phyloP scores from a whole-genome alignment of 768 basidiomycete genomes.

The Mycena amicta region DNA sequence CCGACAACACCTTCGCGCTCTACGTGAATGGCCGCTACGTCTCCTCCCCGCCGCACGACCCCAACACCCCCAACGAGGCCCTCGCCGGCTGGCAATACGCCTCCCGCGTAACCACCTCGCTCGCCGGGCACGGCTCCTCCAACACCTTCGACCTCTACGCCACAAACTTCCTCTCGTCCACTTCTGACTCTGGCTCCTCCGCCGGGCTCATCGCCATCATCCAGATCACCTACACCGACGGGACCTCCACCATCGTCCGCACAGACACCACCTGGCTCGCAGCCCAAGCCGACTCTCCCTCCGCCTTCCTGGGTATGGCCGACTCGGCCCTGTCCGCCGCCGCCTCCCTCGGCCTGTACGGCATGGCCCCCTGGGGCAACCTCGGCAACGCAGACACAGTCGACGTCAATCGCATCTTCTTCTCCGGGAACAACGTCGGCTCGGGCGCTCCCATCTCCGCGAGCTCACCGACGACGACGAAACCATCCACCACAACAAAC shows the following conservation, averaged over 20 bases:
- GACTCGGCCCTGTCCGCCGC: neutral
- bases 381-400: neutral
- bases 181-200: neutral
- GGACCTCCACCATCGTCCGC: neutral
- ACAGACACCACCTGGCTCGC: neutral
- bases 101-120: neutral
- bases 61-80: neutral
- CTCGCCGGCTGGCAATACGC: neutral
- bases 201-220: neutral
- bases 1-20: conserved; percentile 14
- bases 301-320: neutral
- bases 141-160: neutral
- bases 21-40: neutral
- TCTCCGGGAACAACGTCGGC: neutral
- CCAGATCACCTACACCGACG: neutral
- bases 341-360: neutral
- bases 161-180: neutral
- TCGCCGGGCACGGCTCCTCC: neutral
- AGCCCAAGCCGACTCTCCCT: neutral
- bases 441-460: neutral
- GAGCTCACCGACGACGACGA: too few species aligned
- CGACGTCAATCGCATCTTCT: neutral
- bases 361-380: neutral
- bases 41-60: neutral
- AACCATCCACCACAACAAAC: too few species aligned